Evolutionary conservation across 2,329 filamentous ascomycete species (phyloP).

Genomic region (Penicillium freii): DNA sequence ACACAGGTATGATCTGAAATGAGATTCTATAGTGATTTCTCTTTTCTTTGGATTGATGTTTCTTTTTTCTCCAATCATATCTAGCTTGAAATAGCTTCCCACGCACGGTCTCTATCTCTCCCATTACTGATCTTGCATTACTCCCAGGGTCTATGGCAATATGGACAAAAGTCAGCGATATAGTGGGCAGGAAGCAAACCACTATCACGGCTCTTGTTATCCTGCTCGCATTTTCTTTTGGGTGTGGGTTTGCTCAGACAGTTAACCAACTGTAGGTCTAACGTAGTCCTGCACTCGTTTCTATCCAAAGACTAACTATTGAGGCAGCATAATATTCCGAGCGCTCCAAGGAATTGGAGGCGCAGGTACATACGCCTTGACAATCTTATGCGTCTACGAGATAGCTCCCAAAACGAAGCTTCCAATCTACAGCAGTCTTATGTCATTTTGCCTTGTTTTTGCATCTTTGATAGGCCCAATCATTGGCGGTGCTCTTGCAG

Average conservation of each 20-base stretch:
- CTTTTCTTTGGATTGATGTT: neutral
- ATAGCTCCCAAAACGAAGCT: constrained; percentile 27
- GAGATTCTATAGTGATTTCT: neutral
- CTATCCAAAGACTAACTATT: neutral
- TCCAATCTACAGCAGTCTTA: constrained; percentile 24
- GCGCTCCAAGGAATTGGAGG: constrained; percentile 36
- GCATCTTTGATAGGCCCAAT: constrained; percentile 27
- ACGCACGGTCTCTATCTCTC: neutral
- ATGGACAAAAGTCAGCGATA: constrained; percentile 35
- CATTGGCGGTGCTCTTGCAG: constrained; percentile 26
- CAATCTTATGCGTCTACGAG: constrained; percentile 32
- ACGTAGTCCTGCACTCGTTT: neutral
- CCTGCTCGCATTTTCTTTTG: constrained; percentile 33
- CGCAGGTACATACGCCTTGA: constrained; percentile 31
- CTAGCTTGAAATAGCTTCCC: neutral
- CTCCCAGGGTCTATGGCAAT: constrained; percentile 31
- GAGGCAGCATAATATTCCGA: constrained; percentile 31
- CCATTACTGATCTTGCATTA: neutral
- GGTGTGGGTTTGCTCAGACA: constrained; percentile 32
- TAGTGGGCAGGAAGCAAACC: constrained; percentile 30
- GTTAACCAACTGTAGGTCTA: constrained; percentile 30
- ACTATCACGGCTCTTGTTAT: constrained; percentile 27
- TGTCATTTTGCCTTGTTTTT: constrained; percentile 24
- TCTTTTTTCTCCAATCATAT: neutral
- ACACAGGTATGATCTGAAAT: constrained; percentile 26